Evolutionary conservation across 805 yeast genomes (phyloP).

Genomic region (Candida krabiensis): DNA sequence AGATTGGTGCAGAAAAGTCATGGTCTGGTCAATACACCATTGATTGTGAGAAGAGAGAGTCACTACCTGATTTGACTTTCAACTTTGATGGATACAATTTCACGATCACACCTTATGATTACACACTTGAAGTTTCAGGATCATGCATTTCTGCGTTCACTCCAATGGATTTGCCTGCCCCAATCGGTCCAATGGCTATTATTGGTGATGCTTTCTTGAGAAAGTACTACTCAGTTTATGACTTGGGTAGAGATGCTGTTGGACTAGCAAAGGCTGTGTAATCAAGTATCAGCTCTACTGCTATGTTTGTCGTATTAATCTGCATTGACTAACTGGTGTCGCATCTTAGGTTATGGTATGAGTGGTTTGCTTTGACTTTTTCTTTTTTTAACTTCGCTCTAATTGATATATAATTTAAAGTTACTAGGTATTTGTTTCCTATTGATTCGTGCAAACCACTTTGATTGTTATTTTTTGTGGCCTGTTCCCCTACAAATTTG

Average conservation of each 20-base stretch:
- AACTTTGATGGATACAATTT: slow-evolving; percentile 89
- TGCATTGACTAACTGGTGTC: slow-evolving; percentile 2
- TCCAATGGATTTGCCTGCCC: slow-evolving; percentile 96
- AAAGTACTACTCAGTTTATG: slow-evolving; percentile 91
- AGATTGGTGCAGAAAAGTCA: slow-evolving; percentile 95
- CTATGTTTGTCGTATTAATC: neutral
- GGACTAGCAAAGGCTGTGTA: slow-evolving; percentile 83
- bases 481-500: neutral
- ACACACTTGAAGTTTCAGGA: slow-evolving; percentile 91
- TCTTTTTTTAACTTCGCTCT: no score
- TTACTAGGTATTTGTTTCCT: no score
- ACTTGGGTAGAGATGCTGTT: slow-evolving; percentile 85
- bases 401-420: no score
- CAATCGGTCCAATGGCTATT: slow-evolving; percentile 94
- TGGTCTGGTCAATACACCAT: slow-evolving; percentile 97
- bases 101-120: slow-evolving; percentile 86
- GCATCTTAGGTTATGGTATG: neutral
- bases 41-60: slow-evolving; percentile 83
- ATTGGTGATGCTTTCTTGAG: slow-evolving; percentile 97
- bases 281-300: slow-evolving; percentile 6
- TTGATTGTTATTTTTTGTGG: slow-evolving; percentile 2
- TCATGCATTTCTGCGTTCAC: slow-evolving; percentile 96
- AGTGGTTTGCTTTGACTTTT: slow-evolving; percentile 6
- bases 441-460: no score
- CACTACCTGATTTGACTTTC: slow-evolving; percentile 89